Conservation (phyloP, 2,329 filamentous ascomycete species). For the Microsporum ferrugineum region DNA sequence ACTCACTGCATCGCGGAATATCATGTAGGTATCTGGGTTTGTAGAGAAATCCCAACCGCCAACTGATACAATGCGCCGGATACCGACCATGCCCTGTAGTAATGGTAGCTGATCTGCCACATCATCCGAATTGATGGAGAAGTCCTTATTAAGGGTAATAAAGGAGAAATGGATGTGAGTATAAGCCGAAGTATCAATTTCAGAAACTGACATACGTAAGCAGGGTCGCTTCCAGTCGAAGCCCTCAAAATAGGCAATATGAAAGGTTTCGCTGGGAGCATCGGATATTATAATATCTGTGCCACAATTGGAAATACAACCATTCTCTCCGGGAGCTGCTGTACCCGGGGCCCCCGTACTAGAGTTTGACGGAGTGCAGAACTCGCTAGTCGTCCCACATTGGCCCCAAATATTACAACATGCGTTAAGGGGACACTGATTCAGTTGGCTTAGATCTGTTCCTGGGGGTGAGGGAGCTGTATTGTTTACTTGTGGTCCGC, state of each 20-base stretch:
- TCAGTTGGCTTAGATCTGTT: constrained; percentile 35
- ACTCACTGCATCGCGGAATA: constrained; percentile 30
- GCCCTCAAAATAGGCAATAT: constrained; percentile 26
- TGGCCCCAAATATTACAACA: constrained; percentile 36
- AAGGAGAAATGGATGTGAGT: constrained; percentile 29
- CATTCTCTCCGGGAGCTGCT: constrained; percentile 22
- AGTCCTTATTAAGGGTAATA: constrained; percentile 23
- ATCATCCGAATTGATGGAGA: constrained; percentile 16
- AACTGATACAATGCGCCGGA: constrained; percentile 13
- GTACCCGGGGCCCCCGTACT: constrained; percentile 29
- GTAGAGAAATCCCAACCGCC: constrained; percentile 37
- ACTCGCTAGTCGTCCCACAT: constrained; percentile 37
- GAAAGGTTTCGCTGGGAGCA: constrained; percentile 15
- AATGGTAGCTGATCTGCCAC: too few relatives aligned
- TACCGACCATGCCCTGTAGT: neutral
- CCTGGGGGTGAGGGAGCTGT: constrained; percentile 24
- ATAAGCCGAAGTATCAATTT: constrained; percentile 13
- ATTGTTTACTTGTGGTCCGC: constrained; percentile 37
- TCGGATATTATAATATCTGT: neutral
- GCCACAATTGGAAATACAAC: constrained; percentile 24
- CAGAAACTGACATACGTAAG: constrained; percentile 18
- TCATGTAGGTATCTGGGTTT: constrained; percentile 25
- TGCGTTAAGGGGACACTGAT: constrained; percentile 37
- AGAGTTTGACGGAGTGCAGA: constrained; percentile 26
- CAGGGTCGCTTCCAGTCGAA: constrained; percentile 24